Evolutionary conservation across 805 yeast species (phyloP).

Genomic region (Candida dendrica): DNA sequence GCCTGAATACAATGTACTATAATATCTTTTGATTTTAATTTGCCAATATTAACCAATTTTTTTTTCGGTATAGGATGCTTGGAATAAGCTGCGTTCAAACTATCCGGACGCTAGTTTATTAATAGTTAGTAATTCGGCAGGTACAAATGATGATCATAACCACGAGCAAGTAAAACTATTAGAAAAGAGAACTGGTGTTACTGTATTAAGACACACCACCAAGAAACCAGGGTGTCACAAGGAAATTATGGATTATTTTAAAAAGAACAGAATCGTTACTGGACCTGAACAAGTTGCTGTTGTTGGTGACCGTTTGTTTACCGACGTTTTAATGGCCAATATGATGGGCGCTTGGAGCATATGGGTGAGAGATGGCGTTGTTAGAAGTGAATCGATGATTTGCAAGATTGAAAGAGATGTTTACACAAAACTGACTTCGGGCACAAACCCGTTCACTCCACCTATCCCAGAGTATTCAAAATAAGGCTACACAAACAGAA

Average conservation of each 20-base stretch:
- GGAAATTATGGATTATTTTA: constrained; percentile 60
- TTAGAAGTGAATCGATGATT: constrained; percentile 39
- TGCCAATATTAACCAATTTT: background rate
- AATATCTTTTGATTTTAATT: no score
- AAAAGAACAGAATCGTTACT: constrained; percentile 31
- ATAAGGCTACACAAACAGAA: background rate
- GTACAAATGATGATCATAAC: constrained; percentile 66
- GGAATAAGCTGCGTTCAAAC: constrained; percentile 44
- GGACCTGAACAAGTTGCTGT: constrained; percentile 65
- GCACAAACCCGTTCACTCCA: constrained; percentile 1
- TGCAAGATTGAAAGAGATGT: constrained; percentile 44
- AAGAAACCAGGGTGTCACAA: constrained; percentile 77
- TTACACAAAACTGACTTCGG: constrained; percentile 6
- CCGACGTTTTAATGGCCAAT: constrained; percentile 92
- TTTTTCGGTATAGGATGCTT: constrained; percentile 30
- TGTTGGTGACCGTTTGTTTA: constrained; percentile 85
- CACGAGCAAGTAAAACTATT: constrained; percentile 53
- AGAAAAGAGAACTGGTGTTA: constrained; percentile 60
- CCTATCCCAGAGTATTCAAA: constrained; percentile 1
- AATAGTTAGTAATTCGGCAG: constrained; percentile 90
- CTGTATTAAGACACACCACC: constrained; percentile 62
- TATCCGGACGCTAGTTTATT: constrained; percentile 62
- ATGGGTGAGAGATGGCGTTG: constrained; percentile 81
- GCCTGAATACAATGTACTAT: constrained; percentile 51
- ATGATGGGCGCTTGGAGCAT: constrained; percentile 81